Evolutionary conservation across 2,329 filamentous ascomycete genomes (phyloP).

Genomic region (Trichoderma oligosporum): DNA sequence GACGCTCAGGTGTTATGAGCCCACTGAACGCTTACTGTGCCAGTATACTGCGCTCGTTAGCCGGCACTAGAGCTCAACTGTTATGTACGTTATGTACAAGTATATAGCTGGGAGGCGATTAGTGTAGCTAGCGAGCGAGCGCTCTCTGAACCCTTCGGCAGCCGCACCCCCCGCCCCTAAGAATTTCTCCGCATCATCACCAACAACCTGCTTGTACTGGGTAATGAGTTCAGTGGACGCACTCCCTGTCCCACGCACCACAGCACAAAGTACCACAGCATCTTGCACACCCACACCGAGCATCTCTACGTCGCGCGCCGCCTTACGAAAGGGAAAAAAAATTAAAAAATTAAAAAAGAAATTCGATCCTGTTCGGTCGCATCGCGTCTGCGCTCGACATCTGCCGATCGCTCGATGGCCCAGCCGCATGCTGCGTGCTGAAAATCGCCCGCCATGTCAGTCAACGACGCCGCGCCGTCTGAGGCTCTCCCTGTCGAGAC

Average conservation of each 20-base stretch:
- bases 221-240: conserved; percentile 13
- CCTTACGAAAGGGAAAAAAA: not conserved
- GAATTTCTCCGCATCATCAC: conserved; percentile 29
- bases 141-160: conserved; percentile 19
- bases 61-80: no score
- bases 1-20: conserved; percentile 14
- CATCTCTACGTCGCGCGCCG: conserved; percentile 16
- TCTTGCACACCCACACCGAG: conserved; percentile 19
- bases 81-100: no score
- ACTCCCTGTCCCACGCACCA: conserved; percentile 21
- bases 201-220: conserved; percentile 3
- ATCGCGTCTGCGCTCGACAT: conserved; percentile 16
- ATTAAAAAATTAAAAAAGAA: not conserved
- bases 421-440: conserved; percentile 37
- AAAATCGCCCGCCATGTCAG: conserved; percentile 49
- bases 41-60: no score
- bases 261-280: conserved; percentile 17
- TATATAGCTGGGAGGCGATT: not conserved
- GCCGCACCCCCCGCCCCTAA: conserved; percentile 20
- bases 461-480: conserved; percentile 47
- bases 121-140: not conserved
- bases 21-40: conserved; percentile 11
- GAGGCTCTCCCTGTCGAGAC: conserved; percentile 21
- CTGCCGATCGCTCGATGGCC: conserved; percentile 32
- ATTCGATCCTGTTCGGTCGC: conserved; percentile 13